Evolutionary conservation across 2,329 filamentous ascomycete species (phyloP), one percentile per base, ranked within the genome.

Genomic region (Sclerotinia glacialis): DNA sequence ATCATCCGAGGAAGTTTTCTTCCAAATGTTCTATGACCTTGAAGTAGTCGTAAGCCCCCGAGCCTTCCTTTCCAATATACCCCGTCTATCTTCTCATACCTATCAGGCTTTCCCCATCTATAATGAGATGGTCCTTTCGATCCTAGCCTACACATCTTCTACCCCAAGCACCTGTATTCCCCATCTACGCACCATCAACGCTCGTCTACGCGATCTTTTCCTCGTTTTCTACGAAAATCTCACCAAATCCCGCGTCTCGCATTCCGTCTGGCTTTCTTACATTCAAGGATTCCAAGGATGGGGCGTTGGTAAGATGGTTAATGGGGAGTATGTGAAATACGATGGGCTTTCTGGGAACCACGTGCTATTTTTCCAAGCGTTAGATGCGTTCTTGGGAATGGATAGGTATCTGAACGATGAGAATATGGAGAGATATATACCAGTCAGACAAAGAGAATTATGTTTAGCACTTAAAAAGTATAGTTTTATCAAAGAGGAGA

Each of bases 181-280:
- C 3, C 46, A 65, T 23, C 46, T 65, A 1, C 31, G 16, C 14
- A 60, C 8, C 54, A 60, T 65, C 8, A 65, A 60, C 46, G 2
- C 14, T 0, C 64, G 34, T 9, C 34, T 65, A 9, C 64, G 64
- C 18, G 34, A 42, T 5, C 54, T 65, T 12, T 60, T 65, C 23
- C 54, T 40, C 18, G n/a, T 65, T 8, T 65, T 65, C 34, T 65
- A 65, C 64, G 46, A 59, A 28, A 65, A 65, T 5, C 64, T 65
- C 18, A 65, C 54, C 1, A 34, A 44, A 21, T n/a, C 23, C 7
- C 44, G 28, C 1, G 54, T 65, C 16, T 65, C 54, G 0, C 54
- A 44, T 6, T 42, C 53, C 14, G 46, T 60, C 42, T 65, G 64
- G 64, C 44, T 65, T 5, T 60, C 54, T 26, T 65, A 65, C 8